These are phyloP conservation scores for Collybia sordida DNA, from an alignment of 768 basidiomycete genomes.

Conservation along the genomic window DNA sequence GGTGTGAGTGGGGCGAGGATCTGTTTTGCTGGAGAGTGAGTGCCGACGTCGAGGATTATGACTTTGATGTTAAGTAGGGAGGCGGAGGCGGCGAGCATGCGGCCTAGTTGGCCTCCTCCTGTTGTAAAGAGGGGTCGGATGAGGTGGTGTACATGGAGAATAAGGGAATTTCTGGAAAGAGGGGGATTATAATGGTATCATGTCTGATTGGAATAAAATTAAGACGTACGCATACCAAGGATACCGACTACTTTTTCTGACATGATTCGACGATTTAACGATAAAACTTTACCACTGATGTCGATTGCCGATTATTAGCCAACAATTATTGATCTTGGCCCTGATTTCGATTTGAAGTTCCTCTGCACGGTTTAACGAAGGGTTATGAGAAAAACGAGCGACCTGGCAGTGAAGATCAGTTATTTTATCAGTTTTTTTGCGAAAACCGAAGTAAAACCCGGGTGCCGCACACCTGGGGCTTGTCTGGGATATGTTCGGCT, in stretches of 20 bases:
- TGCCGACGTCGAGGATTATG: constrained; percentile 81
- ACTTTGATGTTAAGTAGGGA: constrained; percentile 83
- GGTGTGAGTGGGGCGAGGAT: constrained; percentile 53
- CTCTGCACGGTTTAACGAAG: neutral
- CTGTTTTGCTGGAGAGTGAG: constrained; percentile 88
- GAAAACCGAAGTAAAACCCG: too few species aligned
- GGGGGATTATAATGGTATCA: too few species aligned
- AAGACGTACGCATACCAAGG: constrained; percentile 50
- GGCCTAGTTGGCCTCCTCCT: constrained; percentile 97
- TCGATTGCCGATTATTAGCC: too few species aligned
- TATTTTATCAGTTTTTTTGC: too few species aligned
- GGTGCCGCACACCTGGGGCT: too few species aligned
- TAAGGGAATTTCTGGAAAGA: too few species aligned
- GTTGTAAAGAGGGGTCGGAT: constrained; percentile 16
- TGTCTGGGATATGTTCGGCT: too few species aligned
- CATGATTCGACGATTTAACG: constrained; percentile 24
- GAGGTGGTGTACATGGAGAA: too few species aligned
- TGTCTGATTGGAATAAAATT: too few species aligned
- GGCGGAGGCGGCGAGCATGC: constrained; percentile 92
- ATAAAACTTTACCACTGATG: neutral
- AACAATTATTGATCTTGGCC: too few species aligned
- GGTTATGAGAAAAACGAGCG: neutral
- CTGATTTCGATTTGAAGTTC: too few species aligned
- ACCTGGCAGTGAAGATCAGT: too few species aligned
- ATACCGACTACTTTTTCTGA: constrained; percentile 48